phyloP scores from a whole-genome alignment of 2,329 filamentous ascomycete genomes.

The Fusarium napiforme region DNA sequence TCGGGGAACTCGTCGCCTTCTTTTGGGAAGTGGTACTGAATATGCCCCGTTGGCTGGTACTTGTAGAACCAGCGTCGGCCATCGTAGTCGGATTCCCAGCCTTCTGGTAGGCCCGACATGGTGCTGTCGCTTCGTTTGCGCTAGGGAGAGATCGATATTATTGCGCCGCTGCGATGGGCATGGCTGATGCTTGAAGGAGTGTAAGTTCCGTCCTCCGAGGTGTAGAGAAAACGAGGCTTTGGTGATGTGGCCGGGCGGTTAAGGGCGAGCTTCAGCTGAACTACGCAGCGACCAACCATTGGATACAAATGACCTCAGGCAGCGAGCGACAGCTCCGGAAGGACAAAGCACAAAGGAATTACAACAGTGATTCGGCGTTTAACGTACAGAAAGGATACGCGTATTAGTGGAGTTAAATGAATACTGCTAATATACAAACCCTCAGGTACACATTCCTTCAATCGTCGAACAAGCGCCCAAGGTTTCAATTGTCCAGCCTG shows the following conservation, averaged over 20 bases:
- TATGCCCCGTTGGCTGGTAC: slow-evolving; percentile 63
- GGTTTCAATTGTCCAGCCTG: slow-evolving; percentile 27
- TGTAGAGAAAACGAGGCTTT: slow-evolving; percentile 15
- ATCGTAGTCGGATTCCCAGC: slow-evolving; percentile 69
- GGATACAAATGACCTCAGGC: slow-evolving; percentile 18
- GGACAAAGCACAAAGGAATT: slow-evolving; percentile 16
- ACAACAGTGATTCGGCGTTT: not conserved
- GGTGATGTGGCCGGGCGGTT: slow-evolving; percentile 22
- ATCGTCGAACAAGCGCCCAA: slow-evolving; percentile 15
- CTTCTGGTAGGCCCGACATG: slow-evolving; percentile 58
- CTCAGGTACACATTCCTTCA: slow-evolving; percentile 12
- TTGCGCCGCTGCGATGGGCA: slow-evolving; percentile 26
- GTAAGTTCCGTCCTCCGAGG: slow-evolving; percentile 7
- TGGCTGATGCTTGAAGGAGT: slow-evolving; percentile 5
- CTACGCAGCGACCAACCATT: slow-evolving; percentile 17
- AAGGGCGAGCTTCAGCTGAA: slow-evolving; percentile 31
- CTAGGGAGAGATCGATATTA: slow-evolving; percentile 18
- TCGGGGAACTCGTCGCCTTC: slow-evolving; percentile 69
- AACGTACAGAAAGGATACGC: not conserved
- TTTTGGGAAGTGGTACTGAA: slow-evolving; percentile 67
- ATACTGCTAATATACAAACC: not conserved
- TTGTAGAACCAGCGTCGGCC: slow-evolving; percentile 68
- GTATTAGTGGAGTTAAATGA: not conserved
- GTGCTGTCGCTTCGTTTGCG: slow-evolving; percentile 18
- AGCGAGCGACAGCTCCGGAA: slow-evolving; percentile 11